These are phyloP conservation scores for Raphanus raphanistrum DNA, from an alignment of 345 rosid species.

Conservation along the genomic window DNA sequence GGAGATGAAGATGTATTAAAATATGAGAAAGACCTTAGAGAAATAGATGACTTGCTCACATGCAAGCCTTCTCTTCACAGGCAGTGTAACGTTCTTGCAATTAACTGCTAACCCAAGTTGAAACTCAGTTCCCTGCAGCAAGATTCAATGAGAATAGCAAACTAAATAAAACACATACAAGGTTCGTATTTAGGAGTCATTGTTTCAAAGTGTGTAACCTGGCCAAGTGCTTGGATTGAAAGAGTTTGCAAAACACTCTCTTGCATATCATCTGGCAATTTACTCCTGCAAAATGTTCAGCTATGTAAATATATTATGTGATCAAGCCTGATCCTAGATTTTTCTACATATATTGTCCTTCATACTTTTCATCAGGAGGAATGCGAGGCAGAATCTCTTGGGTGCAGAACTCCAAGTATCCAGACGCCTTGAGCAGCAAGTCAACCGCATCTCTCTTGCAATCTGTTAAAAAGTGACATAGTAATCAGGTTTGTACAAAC, in stretches of 20 bases:
- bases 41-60: slow-evolving; percentile 81
- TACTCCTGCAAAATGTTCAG: slow-evolving; percentile 45
- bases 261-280: slow-evolving; percentile 68
- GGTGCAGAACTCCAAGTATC: slow-evolving; percentile 75
- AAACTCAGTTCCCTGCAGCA: slow-evolving; percentile 83
- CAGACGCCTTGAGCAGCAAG: slow-evolving; percentile 83
- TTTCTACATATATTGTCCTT: neutral
- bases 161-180: neutral
- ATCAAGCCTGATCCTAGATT: neutral
- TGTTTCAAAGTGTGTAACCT: slow-evolving; percentile 45
- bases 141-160: neutral
- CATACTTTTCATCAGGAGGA: slow-evolving; percentile 63
- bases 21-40: slow-evolving; percentile 52
- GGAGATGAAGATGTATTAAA: slow-evolving; percentile 9
- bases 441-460: slow-evolving; percentile 81
- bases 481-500: slow-evolving; percentile 5
- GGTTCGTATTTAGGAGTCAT: neutral
- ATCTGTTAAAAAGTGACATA: slow-evolving; percentile 39
- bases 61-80: slow-evolving; percentile 93
- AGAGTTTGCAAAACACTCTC: slow-evolving; percentile 66
- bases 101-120: slow-evolving; percentile 92
- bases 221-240: slow-evolving; percentile 85
- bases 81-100: slow-evolving; percentile 73
- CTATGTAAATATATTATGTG: neutral
- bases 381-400: slow-evolving; percentile 48